Percentiles rank a stretch among this genome's conserved stretches.
Conservation (phyloP, 2,329 filamentous ascomycete species). For the Podosphaera aphanis region DNA sequence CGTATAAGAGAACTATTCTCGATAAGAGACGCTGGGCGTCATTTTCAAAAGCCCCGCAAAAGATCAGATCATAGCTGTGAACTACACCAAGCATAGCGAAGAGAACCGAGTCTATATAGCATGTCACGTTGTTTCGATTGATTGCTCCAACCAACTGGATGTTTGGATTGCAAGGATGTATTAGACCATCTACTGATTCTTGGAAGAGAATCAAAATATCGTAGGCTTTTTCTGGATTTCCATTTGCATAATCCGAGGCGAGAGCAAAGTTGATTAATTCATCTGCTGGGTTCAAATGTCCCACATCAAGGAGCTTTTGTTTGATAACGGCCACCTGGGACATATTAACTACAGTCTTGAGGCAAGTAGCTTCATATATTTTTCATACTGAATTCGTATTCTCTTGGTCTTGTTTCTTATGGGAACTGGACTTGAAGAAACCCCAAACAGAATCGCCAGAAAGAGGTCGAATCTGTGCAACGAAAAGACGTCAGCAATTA, state of each 20-base stretch:
- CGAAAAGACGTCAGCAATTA: constrained; percentile 10
- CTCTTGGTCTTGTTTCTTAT: constrained; percentile 31
- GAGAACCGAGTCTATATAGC: constrained; percentile 72
- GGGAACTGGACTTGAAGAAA: constrained; percentile 38
- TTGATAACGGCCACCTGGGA: constrained; percentile 27
- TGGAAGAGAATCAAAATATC: constrained; percentile 58
- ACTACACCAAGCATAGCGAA: constrained; percentile 91
- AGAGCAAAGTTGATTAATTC: constrained; percentile 40
- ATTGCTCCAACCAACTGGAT: constrained; percentile 60
- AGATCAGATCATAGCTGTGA: constrained; percentile 77
- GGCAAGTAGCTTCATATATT: background rate
- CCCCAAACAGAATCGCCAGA: constrained; percentile 35
- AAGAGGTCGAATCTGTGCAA: constrained; percentile 24
- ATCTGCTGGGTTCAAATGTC: constrained; percentile 31
- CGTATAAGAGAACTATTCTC: constrained; percentile 67
- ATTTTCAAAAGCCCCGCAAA: constrained; percentile 57
- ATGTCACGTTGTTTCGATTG: constrained; percentile 73
- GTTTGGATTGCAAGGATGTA: constrained; percentile 49
- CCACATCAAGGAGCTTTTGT: constrained; percentile 25
- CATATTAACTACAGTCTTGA: background rate
- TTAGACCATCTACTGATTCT: constrained; percentile 56
- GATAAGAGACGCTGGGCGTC: constrained; percentile 48
- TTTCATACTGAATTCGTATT: constrained; percentile 21
- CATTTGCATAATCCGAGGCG: constrained; percentile 36
- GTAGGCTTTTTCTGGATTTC: constrained; percentile 50